Evolutionary conservation across 2,329 filamentous ascomycete species (phyloP), one percentile per base, ranked within the genome.

Genomic region (Colletotrichum tropicicola): DNA sequence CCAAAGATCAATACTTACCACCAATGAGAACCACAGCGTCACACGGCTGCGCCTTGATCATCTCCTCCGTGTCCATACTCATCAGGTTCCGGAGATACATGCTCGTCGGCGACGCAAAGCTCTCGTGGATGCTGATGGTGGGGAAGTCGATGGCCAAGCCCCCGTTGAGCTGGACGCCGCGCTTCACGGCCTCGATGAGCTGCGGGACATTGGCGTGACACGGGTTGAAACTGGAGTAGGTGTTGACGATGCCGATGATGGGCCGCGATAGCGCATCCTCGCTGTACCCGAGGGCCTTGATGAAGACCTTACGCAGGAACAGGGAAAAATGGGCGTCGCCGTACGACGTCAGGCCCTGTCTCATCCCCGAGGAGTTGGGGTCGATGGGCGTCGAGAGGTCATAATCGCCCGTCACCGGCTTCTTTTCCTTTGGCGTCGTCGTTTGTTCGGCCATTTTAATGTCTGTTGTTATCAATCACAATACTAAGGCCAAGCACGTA

Each of bases 11-110:
- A 43, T 19, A n/a, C 77, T 66, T 60, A 87, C 88, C 90, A 49
- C 90, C 90, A 69, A 92, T 89, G 68, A 91, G 80, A 13, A 91
- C 83, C 9, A 87, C 87, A 0, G 88, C 87, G 75, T 93, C 91
- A 15, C 91, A 82, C 0, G 91, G 91, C 74, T 93, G 91, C 0
- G 90, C 90, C 44, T 81, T 80, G 56, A 92, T 88, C 91, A 93
- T 93, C 78, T 93, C 91, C 74, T 93, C 91, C 0, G 91, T 93
- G 72, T 93, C 91, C 89, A 93, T 92, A 68, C 88, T 90, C 91
- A 93, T 93, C 60, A 93, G 72, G 68, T 93, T 93, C 30, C 91
- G 77, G 49, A 93, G 72, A 59, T 88, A 92, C 91, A 93, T 92
- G 77, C 90, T 92, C 5, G 91, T 92, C 3, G 91, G 91, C 45